Evolutionary conservation across 345 rosid species (phyloP).

Genomic region (Gossypium sturtianum): DNA sequence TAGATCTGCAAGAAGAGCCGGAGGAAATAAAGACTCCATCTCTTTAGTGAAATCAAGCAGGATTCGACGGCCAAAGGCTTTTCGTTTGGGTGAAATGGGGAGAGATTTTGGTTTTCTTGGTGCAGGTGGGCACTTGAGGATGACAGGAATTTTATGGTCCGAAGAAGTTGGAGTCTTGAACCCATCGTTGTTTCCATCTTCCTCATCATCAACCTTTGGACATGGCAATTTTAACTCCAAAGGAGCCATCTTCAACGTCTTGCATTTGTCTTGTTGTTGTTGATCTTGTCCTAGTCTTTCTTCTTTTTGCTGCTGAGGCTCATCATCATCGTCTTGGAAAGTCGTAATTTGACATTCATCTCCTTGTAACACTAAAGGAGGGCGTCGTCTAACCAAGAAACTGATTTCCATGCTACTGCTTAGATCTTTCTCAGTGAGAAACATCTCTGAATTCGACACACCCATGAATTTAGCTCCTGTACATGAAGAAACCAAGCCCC

Average conservation of each 20-base stretch:
- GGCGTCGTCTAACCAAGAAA: constrained; percentile 26
- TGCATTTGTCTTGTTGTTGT: constrained; percentile 25
- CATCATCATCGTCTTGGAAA: constrained; percentile 16
- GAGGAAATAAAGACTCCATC: constrained; percentile 58
- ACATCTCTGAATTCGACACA: constrained; percentile 35
- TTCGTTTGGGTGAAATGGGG: constrained; percentile 31
- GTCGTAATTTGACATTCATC: constrained; percentile 24
- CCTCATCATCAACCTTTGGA: constrained; percentile 14
- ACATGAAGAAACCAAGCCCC: constrained; percentile 15
- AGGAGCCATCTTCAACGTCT: constrained; percentile 11
- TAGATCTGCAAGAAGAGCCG: constrained; percentile 41
- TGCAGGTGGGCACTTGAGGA: constrained; percentile 49
- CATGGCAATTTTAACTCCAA: constrained; percentile 34
- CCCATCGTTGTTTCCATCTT: constrained; percentile 18
- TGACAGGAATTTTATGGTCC: constrained; percentile 33
- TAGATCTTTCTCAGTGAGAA: constrained; percentile 41
- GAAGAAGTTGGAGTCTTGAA: constrained; percentile 59
- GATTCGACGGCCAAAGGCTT: constrained; percentile 19
- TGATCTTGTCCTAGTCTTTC: neutral
- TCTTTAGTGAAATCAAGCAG: constrained; percentile 60
- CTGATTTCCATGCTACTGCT: constrained; percentile 32
- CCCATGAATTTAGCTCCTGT: constrained; percentile 24
- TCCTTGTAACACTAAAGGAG: constrained; percentile 24
- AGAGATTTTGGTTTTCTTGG: constrained; percentile 60
- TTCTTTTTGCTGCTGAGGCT: constrained; percentile 10